These are phyloP conservation scores for Cyclotella sp. DNA, from an alignment of 108 stramenopile species.

Conservation along the genomic window DNA sequence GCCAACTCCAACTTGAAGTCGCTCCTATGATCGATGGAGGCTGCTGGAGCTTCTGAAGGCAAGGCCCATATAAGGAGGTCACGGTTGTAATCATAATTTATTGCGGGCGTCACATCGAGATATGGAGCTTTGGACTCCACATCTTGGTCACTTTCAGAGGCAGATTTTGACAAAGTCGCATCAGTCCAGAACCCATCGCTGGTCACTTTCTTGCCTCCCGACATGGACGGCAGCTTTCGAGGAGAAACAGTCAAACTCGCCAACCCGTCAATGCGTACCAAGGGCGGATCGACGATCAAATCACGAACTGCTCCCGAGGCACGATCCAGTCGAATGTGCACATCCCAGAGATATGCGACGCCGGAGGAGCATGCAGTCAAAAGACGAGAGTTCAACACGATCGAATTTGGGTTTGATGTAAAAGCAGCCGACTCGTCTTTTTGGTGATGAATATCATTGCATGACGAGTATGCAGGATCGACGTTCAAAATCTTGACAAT, in stretches of 20 bases:
- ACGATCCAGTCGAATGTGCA: conserved; percentile 27
- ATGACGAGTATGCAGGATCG: conserved; percentile 43
- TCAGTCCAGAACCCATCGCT: conserved; percentile 24
- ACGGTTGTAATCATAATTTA: conserved; percentile 68
- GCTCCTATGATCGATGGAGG: conserved; percentile 40
- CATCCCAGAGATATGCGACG: conserved; percentile 63
- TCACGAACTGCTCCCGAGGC: conserved; percentile 34
- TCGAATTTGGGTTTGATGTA: not conserved
- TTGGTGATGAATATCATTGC: not conserved
- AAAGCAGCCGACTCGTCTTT: not conserved
- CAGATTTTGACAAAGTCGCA: conserved; percentile 32
- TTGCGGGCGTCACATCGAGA: conserved; percentile 17
- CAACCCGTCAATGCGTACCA: conserved; percentile 61
- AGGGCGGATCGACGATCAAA: conserved; percentile 54
- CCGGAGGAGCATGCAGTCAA: conserved; percentile 67
- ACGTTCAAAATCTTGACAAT: conserved; percentile 59
- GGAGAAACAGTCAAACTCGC: conserved; percentile 45
- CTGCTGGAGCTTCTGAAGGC: conserved; percentile 46
- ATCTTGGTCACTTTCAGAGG: conserved; percentile 20
- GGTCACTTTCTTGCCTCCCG: conserved; percentile 14
- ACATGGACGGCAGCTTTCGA: conserved; percentile 21
- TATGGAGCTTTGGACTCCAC: conserved; percentile 53
- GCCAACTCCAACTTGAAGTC: conserved; percentile 27
- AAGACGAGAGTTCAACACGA: conserved; percentile 31
- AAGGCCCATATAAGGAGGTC: conserved; percentile 68